Percentiles rank a stretch among this genome's conserved stretches.
These are phyloP conservation scores for Camellia granthamiana DNA, from an alignment of 148 eudicot genomes.

Conservation along the genomic window DNA sequence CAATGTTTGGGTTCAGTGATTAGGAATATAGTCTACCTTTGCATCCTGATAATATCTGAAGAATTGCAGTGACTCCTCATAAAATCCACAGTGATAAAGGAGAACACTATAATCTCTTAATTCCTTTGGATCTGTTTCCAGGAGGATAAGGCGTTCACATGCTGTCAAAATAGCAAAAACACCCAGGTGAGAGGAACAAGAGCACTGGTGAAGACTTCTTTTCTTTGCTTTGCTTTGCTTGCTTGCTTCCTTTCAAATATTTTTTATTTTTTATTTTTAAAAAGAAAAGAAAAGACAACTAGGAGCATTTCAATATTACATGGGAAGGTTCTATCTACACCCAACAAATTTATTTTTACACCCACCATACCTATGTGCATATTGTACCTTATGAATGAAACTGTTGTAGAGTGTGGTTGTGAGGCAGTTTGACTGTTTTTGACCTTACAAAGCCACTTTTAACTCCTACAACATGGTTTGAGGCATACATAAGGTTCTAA, in stretches of 20 bases:
- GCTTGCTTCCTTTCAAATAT: background rate
- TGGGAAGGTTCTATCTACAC: background rate
- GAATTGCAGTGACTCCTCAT: conserved; percentile 59
- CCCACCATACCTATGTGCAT: too few species aligned
- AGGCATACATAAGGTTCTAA: too few species aligned
- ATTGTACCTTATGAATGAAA: too few species aligned
- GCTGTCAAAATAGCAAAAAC: conserved; percentile 41
- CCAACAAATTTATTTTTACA: too few species aligned
- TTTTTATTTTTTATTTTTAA: background rate
- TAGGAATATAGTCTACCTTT: conserved; percentile 38
- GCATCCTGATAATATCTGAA: conserved; percentile 56
- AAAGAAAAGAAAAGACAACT: too few species aligned
- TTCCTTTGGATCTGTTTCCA: conserved; percentile 61
- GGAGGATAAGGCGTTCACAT: conserved; percentile 79
- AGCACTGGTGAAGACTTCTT: background rate
- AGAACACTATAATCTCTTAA: conserved; percentile 77
- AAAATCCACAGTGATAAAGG: conserved; percentile 82
- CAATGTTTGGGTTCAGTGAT: background rate
- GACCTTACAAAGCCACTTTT: too few species aligned
- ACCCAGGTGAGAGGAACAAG: background rate
- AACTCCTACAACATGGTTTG: too few species aligned
- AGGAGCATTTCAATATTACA: background rate
- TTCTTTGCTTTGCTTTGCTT: background rate
- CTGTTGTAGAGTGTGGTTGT: too few species aligned
- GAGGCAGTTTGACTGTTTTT: too few species aligned